Percentiles rank a stretch among this genome's conserved stretches.
Conservation (phyloP, 139 green algal species). For the Volvox reticuliferus region DNA sequence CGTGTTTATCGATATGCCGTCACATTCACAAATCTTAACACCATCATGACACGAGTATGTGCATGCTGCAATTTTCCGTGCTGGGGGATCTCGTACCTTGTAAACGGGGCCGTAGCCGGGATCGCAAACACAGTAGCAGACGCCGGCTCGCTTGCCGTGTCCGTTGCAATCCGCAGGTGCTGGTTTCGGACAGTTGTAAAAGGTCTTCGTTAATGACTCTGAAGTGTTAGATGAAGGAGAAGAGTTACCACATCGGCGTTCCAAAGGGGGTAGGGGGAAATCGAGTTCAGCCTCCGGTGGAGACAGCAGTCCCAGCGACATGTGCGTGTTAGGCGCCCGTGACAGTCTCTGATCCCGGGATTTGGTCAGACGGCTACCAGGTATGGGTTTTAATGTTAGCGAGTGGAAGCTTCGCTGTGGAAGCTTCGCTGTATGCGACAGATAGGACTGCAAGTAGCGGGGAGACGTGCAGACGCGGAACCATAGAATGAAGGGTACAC, state of each 20-base stretch:
- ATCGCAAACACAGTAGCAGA: conserved; percentile 31
- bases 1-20: too few relatives aligned
- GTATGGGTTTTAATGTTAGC: too few relatives aligned
- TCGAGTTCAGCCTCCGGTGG: neutral
- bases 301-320: neutral
- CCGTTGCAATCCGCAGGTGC: conserved; percentile 17
- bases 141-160: neutral
- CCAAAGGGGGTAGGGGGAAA: neutral
- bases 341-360: too few relatives aligned
- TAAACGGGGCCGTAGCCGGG: conserved; percentile 6
- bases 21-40: too few relatives aligned
- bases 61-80: too few relatives aligned
- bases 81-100: neutral
- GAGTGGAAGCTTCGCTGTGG: too few relatives aligned
- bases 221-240: too few relatives aligned
- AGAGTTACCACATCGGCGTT: neutral
- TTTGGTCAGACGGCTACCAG: too few relatives aligned
- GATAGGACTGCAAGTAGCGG: neutral
- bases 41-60: too few relatives aligned
- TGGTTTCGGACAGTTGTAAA: neutral
- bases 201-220: neutral
- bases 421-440: neutral
- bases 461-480: neutral
- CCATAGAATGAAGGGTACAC: neutral
- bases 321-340: neutral